These are phyloP conservation scores for Irpex sp. DNA, from an alignment of 1,284 basidiomycete genomes.

Conservation along the genomic window DNA sequence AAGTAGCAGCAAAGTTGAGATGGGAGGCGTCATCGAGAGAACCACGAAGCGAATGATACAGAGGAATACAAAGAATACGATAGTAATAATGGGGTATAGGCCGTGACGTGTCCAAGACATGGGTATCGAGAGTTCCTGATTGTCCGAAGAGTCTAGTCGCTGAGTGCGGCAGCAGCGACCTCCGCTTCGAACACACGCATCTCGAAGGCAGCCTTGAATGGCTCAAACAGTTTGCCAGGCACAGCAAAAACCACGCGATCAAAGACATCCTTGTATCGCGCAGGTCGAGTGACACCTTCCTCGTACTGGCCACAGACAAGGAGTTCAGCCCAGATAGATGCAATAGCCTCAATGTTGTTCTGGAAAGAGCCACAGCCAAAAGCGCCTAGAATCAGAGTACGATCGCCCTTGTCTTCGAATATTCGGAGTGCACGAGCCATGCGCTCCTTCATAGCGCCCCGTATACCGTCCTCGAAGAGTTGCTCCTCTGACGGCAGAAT, in stretches of 20 bases:
- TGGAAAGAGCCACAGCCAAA: slow-evolving; percentile 44
- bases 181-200: slow-evolving; percentile 39
- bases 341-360: slow-evolving; percentile 46
- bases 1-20: neutral
- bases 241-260: slow-evolving; percentile 44
- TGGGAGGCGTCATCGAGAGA: neutral
- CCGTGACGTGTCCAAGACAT: neutral
- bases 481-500: slow-evolving; percentile 32
- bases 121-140: neutral
- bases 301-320: slow-evolving; percentile 36
- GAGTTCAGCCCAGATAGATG: slow-evolving; percentile 56
- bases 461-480: slow-evolving; percentile 38
- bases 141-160: neutral
- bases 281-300: slow-evolving; percentile 15
- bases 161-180: slow-evolving; percentile 24
- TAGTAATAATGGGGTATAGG: neutral
- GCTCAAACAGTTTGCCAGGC: slow-evolving; percentile 32
- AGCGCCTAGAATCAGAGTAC: slow-evolving; percentile 40
- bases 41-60: neutral
- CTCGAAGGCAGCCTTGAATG: slow-evolving; percentile 40
- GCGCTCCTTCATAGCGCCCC: slow-evolving; percentile 34
- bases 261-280: slow-evolving; percentile 39
- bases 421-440: slow-evolving; percentile 41
- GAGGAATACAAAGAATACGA: neutral
- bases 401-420: slow-evolving; percentile 42